Conservation (phyloP, 2,329 filamentous ascomycete genomes). For the Diaporthe destruens region DNA sequence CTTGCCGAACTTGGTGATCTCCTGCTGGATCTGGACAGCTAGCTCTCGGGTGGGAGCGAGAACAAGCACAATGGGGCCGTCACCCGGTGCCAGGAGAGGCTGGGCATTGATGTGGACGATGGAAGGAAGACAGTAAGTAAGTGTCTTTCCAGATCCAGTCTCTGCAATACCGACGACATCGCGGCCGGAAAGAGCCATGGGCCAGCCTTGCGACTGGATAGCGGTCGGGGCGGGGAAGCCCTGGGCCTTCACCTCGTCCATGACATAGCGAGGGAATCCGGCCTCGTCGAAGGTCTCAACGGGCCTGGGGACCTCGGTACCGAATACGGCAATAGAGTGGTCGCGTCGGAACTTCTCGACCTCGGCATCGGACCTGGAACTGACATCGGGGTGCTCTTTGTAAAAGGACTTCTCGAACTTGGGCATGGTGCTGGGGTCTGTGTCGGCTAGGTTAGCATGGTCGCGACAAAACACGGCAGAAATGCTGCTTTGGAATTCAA, state of each 20-base stretch:
- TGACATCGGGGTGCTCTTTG: conserved; percentile 89
- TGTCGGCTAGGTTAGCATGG: conserved; percentile 45
- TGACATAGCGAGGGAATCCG: conserved; percentile 95
- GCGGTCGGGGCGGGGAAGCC: conserved; percentile 94
- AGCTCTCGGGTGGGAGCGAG: conserved; percentile 97
- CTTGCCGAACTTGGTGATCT: conserved; percentile 98
- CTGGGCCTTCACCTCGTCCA: conserved; percentile 98
- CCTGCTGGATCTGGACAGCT: conserved; percentile 97
- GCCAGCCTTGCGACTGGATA: conserved; percentile 99
- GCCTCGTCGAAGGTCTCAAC: conserved; percentile 98
- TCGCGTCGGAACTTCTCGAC: conserved; percentile 90
- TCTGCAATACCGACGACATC: conserved; percentile 99
- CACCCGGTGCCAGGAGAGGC: conserved; percentile 92
- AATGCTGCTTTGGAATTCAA: conserved; percentile 45
- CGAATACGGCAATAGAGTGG: conserved; percentile 86
- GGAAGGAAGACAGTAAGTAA: conserved; percentile 96
- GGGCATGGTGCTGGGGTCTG: conserved; percentile 82
- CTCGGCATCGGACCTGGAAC: conserved; percentile 79
- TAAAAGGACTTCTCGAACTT: conserved; percentile 99
- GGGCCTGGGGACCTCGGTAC: conserved; percentile 86
- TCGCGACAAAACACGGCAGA: conserved; percentile 45
- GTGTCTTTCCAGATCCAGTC: conserved; percentile 98
- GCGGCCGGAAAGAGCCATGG: conserved; percentile 97
- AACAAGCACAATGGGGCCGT: conserved; percentile 96
- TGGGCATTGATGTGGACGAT: conserved; percentile 99